Percentiles rank a stretch among this genome's conserved stretches.
Evolutionary conservation across 768 basidiomycete genomes (phyloP).

Genomic region (Epithele typhae): DNA sequence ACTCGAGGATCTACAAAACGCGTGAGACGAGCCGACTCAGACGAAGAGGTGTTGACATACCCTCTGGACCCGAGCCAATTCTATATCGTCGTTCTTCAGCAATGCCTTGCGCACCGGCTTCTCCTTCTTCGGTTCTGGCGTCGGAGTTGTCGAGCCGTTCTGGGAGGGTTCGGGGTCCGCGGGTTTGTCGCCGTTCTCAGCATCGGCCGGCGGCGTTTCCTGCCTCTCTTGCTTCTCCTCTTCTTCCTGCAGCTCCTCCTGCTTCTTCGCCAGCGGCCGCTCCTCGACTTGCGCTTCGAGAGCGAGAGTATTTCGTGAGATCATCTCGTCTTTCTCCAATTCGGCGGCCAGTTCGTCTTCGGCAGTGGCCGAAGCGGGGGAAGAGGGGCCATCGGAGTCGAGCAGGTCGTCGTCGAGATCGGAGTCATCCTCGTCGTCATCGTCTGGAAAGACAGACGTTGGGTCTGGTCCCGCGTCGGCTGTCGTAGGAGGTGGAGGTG

Average conservation of each 20-base stretch:
- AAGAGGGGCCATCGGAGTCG: constrained; percentile 3
- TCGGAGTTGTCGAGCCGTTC: not conserved
- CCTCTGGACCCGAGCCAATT: constrained; percentile 72
- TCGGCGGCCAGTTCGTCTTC: constrained; percentile 37
- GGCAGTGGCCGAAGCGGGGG: constrained; percentile 3
- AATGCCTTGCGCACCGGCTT: constrained; percentile 63
- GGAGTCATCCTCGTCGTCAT: constrained; percentile 8
- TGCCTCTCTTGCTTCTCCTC: constrained; percentile 36
- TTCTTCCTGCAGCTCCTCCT: constrained; percentile 57
- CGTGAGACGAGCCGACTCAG: not conserved
- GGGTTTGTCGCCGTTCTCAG: constrained; percentile 2
- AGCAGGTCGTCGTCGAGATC: constrained; percentile 6
- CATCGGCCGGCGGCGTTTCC: constrained; percentile 14
- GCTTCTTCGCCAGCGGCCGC: constrained; percentile 82
- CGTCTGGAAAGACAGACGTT: not conserved
- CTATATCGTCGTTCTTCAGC: constrained; percentile 82
- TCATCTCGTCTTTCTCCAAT: constrained; percentile 47
- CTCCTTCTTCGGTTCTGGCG: constrained; percentile 25
- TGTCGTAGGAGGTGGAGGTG: constrained; percentile 10
- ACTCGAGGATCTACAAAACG: constrained; percentile 66
- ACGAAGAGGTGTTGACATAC: constrained; percentile 39
- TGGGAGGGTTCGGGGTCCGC: not conserved
- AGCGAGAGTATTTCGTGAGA: constrained; percentile 67
- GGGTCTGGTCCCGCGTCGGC: not conserved
- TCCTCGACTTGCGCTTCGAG: constrained; percentile 84